These are phyloP conservation scores for Moesziomyces aphidis DNA, from an alignment of 1,284 basidiomycete genomes.

Conservation along the genomic window DNA sequence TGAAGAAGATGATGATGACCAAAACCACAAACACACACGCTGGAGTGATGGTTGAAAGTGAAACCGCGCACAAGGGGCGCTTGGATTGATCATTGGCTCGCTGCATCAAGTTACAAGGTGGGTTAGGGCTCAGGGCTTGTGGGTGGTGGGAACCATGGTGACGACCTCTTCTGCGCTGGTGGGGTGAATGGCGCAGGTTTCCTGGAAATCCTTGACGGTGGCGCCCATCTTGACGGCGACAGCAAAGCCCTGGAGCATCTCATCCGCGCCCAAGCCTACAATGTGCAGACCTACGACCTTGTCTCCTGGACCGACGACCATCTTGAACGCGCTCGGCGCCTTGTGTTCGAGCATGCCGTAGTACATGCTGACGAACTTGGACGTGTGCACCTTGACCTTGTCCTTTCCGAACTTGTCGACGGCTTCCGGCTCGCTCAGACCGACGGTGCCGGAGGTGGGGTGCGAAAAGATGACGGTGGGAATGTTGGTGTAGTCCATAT, in stretches of 20 bases:
- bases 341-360: conserved; percentile 66
- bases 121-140: conserved; percentile 18
- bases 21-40: background rate
- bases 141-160: conserved; percentile 44
- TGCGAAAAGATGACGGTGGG: conserved; percentile 71
- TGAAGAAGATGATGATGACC: no score
- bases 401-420: conserved; percentile 85
- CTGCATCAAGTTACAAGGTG: no score
- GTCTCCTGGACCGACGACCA: conserved; percentile 88
- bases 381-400: conserved; percentile 87
- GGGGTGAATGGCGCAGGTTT: conserved; percentile 67
- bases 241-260: conserved; percentile 91
- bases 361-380: conserved; percentile 68
- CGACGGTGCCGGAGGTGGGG: conserved; percentile 59
- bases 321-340: conserved; percentile 87
- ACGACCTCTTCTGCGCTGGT: conserved; percentile 64
- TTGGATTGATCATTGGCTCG: no score
- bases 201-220: conserved; percentile 64
- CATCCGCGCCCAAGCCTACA: conserved; percentile 84
- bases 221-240: conserved; percentile 96
- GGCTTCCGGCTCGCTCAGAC: conserved; percentile 84
- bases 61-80: no score
- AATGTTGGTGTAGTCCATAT: conserved; percentile 89
- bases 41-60: no score
- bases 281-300: conserved; percentile 95